These are phyloP conservation scores for Boletus subcaerulescens DNA, from an alignment of 768 basidiomycete genomes.

Conservation along the genomic window DNA sequence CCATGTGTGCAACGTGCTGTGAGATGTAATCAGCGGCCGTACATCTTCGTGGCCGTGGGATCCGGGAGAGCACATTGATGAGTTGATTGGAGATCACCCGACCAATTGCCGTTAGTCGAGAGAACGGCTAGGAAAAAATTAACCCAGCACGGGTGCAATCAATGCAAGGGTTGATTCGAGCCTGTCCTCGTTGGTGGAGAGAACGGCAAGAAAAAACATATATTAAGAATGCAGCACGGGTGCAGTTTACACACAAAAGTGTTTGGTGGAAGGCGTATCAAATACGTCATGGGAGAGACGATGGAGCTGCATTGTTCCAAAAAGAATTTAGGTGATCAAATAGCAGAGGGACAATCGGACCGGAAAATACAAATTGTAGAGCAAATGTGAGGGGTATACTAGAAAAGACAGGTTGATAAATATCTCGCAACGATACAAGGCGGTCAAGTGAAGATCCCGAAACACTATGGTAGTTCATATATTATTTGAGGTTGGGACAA, in stretches of 20 bases:
- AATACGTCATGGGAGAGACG: conserved; percentile 1
- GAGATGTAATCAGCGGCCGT: background rate
- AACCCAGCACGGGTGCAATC: background rate
- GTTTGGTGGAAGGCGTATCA: background rate
- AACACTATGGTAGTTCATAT: conserved; percentile 9
- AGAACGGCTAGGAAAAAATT: too few species aligned
- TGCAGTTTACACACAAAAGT: background rate
- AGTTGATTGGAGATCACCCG: too few species aligned
- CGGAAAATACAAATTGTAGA: conserved; percentile 15
- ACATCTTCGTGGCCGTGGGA: background rate
- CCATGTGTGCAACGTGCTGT: background rate
- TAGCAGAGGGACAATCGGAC: background rate
- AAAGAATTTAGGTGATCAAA: background rate
- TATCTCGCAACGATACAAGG: conserved; percentile 27
- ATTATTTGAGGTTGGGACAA: conserved; percentile 8
- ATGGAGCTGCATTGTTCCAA: background rate
- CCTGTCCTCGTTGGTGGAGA: background rate
- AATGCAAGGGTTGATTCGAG: background rate
- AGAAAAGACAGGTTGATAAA: conserved; percentile 18
- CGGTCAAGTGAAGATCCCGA: conserved; percentile 15
- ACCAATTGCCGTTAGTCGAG: too few species aligned
- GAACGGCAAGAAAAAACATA: background rate
- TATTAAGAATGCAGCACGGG: background rate
- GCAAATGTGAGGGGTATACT: conserved; percentile 14
- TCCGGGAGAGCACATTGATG: background rate